Conservation (phyloP, 768 basidiomycete species). For the Dentipellis fragilis region DNA sequence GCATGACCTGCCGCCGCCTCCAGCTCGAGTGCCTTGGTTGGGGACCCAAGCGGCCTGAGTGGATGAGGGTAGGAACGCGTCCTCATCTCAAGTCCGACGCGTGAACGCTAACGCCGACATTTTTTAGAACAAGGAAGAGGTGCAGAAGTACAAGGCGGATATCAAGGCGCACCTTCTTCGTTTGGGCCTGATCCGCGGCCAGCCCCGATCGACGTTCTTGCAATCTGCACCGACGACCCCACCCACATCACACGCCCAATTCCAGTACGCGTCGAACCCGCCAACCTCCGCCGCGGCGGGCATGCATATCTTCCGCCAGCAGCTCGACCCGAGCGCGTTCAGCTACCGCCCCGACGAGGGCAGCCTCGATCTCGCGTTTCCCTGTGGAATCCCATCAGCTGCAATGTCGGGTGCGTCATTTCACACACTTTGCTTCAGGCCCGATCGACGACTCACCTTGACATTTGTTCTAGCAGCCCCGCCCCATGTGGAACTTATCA, state of each 20-base stretch:
- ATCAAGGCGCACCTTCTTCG: slow-evolving; percentile 75
- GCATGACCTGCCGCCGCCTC: slow-evolving; percentile 71
- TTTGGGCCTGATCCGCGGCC: slow-evolving; percentile 73
- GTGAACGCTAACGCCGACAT: slow-evolving; percentile 1
- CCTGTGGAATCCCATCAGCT: slow-evolving; percentile 7
- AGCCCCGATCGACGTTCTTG: slow-evolving; percentile 51
- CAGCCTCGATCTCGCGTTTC: slow-evolving; percentile 9
- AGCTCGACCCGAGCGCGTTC: slow-evolving; percentile 7
- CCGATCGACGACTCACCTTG: not conserved
- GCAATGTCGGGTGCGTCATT: not conserved
- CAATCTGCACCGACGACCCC: slow-evolving; percentile 19
- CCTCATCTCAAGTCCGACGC: slow-evolving; percentile 10
- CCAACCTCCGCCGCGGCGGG: not conserved
- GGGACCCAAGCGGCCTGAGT: slow-evolving; percentile 79
- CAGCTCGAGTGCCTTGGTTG: slow-evolving; percentile 79
- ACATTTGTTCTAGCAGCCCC: not conserved
- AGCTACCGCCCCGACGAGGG: slow-evolving; percentile 4
- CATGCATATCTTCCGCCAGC: not conserved
- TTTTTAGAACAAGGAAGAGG: slow-evolving; percentile 67
- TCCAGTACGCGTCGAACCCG: not conserved
- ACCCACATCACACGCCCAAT: slow-evolving; percentile 10
- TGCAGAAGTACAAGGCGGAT: slow-evolving; percentile 73
- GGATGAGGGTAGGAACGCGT: slow-evolving; percentile 59
- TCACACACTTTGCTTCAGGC: not conserved
- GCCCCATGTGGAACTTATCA: not conserved